A percentile compares a stretch with the other conserved stretches of the same genome.
Conservation (phyloP, 139 green algal species). For the Tetradesmus obliquus region DNA sequence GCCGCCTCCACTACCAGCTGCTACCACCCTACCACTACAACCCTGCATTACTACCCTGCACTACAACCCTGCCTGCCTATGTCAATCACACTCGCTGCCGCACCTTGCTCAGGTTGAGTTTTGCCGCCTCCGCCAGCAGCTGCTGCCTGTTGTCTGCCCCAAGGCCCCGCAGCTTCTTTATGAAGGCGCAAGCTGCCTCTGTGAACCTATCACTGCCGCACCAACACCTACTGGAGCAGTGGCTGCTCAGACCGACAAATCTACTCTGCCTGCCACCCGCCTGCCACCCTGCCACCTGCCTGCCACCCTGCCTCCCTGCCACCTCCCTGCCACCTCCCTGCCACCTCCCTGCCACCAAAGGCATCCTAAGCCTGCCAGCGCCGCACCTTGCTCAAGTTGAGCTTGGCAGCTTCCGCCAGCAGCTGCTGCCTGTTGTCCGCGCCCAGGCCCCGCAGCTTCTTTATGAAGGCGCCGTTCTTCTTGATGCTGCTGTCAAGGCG, state of each 20-base stretch:
- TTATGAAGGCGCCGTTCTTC: slow-evolving; percentile 89
- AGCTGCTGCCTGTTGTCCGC: slow-evolving; percentile 73
- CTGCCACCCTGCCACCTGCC: too few species aligned
- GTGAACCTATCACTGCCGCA: neutral
- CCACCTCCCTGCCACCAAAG: neutral
- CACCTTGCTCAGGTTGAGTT: slow-evolving; percentile 19
- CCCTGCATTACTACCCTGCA: neutral
- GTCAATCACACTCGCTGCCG: neutral
- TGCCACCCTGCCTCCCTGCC: too few species aligned
- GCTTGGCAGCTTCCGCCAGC: slow-evolving; percentile 80
- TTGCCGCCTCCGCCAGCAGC: slow-evolving; percentile 60
- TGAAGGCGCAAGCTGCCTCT: slow-evolving; percentile 62
- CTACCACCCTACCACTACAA: neutral
- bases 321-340: neutral
- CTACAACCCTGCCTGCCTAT: neutral
- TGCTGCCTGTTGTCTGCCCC: slow-evolving; percentile 69
- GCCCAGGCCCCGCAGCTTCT: slow-evolving; percentile 83
- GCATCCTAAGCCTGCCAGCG: neutral
- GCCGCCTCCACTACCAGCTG: slow-evolving; percentile 76
- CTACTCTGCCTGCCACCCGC: too few species aligned
- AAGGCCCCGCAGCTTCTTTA: slow-evolving; percentile 86
- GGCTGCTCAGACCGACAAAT: neutral
- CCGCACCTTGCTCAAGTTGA: slow-evolving; percentile 87
- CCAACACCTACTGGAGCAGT: neutral
- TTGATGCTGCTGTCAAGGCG: slow-evolving; percentile 93